Base-by-base conservation (phyloP, 1,284 basidiomycete genomes). In the Trametes sp. region DNA sequence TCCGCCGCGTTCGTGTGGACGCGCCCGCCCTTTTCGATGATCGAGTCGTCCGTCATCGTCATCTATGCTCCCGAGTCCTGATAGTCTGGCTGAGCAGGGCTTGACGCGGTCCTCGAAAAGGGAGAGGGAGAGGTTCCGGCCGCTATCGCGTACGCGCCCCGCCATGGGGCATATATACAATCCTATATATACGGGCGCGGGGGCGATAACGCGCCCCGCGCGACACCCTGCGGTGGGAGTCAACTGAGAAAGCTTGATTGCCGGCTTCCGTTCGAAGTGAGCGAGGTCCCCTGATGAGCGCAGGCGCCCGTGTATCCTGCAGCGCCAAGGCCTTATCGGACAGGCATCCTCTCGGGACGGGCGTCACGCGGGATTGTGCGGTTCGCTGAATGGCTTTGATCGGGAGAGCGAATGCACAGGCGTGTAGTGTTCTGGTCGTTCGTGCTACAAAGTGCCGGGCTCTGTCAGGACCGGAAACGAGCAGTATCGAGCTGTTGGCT, bases 31-130 rank as follows among this genome's bases (percentile, higher is more conserved):
- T 67, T 67, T 56, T 67, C 66, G 11, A 65, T 42, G 46, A 51
- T 62, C 21, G 61, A 60, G 21, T 36, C 57, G 64, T 65, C 64
- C 31, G 61, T 44, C 64, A 65, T 65, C 7, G 33, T 38, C n/a
- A n/a, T 13, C 14, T 21, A 10, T 26, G 24, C 41, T 26, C 24
- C n/a, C n/a, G n/a, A n/a, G 45, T 3, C 45, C 41, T 28, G 16
- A 48, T 13, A 45, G 21, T 49, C 26, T 23, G 36, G 10, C 33
- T 23, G 29, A 54, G 41, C 41, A 54, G 29, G 11, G 24, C 13
- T 16, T 13, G 19, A 33, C 10, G n/a, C 28, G 21, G 41, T 33
- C 52, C 38, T 53, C 19, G 36, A 19, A 16, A 36, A 26, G 38
- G 26, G 21, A 19, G 48, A 42, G n/a, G n/a, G 31, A 33, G 14